A percentile compares a stretch with the other conserved stretches of the same genome.
Evolutionary conservation across 371 early-diverging fungal species (phyloP).

Genomic region (Mortierella sp.): DNA sequence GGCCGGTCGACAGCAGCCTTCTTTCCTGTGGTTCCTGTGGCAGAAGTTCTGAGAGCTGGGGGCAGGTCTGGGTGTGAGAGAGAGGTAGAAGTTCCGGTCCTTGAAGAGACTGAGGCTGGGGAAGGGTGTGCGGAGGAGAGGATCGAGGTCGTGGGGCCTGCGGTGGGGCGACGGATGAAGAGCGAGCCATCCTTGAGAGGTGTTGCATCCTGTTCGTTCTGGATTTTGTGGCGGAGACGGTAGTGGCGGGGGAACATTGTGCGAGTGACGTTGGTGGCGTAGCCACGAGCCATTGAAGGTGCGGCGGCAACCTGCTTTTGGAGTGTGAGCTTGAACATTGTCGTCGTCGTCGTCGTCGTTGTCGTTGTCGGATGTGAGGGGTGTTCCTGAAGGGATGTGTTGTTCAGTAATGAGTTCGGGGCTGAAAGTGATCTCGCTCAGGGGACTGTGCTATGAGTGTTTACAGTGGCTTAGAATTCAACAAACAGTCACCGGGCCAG

Average conservation of each 20-base stretch:
- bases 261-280: conserved; percentile 51
- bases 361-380: background rate
- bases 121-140: conserved; percentile 53
- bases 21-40: conserved; percentile 12
- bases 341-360: too few species aligned
- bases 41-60: conserved; percentile 51
- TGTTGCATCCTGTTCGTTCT: conserved; percentile 32
- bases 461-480: conserved; percentile 2
- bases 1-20: conserved; percentile 30
- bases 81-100: conserved; percentile 35
- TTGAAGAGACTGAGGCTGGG: conserved; percentile 51
- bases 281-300: conserved; percentile 44
- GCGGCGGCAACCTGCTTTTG: conserved; percentile 14
- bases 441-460: conserved; percentile 7
- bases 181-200: conserved; percentile 51
- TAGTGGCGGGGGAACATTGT: conserved; percentile 56
- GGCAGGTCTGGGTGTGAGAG: conserved; percentile 57
- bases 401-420: background rate
- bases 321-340: conserved; percentile 39
- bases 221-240: conserved; percentile 49
- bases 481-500: background rate
- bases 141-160: conserved; percentile 51
- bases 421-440: conserved; percentile 2
- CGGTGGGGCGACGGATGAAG: conserved; percentile 54
- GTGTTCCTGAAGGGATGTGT: background rate